These are phyloP conservation scores for Quercus rubra DNA, from an alignment of 306 rosid genomes.

Conservation along the genomic window DNA sequence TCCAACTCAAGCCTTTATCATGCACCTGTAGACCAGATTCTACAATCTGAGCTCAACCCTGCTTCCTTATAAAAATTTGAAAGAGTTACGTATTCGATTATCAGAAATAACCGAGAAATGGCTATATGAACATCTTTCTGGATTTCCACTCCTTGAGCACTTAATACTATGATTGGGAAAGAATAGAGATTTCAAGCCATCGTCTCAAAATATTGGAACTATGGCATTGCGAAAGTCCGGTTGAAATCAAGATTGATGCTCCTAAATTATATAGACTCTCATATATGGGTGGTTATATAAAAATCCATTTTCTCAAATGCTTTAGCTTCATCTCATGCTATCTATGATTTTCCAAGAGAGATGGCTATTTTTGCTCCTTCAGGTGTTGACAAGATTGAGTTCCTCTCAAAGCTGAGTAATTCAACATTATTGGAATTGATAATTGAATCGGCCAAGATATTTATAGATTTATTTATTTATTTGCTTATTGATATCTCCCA, in stretches of 20 bases:
- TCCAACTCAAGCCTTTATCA: neutral
- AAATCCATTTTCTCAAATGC: neutral
- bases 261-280: constrained; percentile 12
- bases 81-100: neutral
- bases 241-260: constrained; percentile 22
- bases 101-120: constrained; percentile 12
- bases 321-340: neutral
- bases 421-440: neutral
- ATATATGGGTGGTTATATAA: neutral
- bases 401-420: neutral
- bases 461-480: neutral
- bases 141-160: constrained; percentile 28
- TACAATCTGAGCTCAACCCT: neutral
- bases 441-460: neutral
- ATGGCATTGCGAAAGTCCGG: neutral
- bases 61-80: constrained; percentile 14
- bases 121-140: constrained; percentile 14
- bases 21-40: too few relatives aligned
- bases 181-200: constrained; percentile 23
- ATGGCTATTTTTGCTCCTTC: neutral
- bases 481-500: neutral
- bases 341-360: neutral
- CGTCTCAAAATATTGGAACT: constrained; percentile 18
- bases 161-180: constrained; percentile 23
- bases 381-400: neutral